phyloP scores from a whole-genome alignment of 2,329 filamentous ascomycete genomes.

The Fusarium oxysporum region DNA sequence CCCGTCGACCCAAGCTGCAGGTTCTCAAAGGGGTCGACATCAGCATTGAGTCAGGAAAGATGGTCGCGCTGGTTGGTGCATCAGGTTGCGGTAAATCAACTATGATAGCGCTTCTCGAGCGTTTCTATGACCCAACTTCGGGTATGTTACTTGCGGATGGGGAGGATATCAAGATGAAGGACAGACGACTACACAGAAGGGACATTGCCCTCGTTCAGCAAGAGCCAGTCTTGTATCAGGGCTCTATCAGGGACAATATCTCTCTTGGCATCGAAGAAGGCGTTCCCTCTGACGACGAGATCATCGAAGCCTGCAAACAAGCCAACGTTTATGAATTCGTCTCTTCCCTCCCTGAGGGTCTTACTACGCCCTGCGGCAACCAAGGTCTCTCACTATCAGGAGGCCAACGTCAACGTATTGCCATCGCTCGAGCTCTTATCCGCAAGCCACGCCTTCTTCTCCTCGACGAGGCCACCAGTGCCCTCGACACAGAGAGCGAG shows the following conservation, averaged over 20 bases:
- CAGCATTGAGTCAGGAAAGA: slow-evolving; percentile 58
- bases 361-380: slow-evolving; percentile 73
- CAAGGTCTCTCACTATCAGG: slow-evolving; percentile 77
- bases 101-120: slow-evolving; percentile 63
- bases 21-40: slow-evolving; percentile 56
- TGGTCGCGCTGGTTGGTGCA: slow-evolving; percentile 66
- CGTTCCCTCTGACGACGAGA: slow-evolving; percentile 51
- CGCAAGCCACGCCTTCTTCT: slow-evolving; percentile 74
- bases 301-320: slow-evolving; percentile 63
- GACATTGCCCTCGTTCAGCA: slow-evolving; percentile 56
- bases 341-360: slow-evolving; percentile 66
- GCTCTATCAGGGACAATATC: slow-evolving; percentile 68
- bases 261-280: slow-evolving; percentile 57
- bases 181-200: slow-evolving; percentile 49
- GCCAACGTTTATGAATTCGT: slow-evolving; percentile 70
- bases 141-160: slow-evolving; percentile 48
- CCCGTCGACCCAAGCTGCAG: slow-evolving; percentile 52
- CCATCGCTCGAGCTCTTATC: slow-evolving; percentile 78
- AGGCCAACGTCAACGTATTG: slow-evolving; percentile 78
- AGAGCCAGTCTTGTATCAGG: slow-evolving; percentile 58
- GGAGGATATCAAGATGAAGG: slow-evolving; percentile 46
- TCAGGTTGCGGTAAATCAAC: slow-evolving; percentile 72
- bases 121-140: slow-evolving; percentile 55
- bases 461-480: slow-evolving; percentile 77
- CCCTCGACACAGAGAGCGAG: slow-evolving; percentile 74